A percentile compares a stretch with the other conserved stretches of the same genome.
Conservation (phyloP, 352 stramenopile genomes). For the Lagenidium sp. region DNA sequence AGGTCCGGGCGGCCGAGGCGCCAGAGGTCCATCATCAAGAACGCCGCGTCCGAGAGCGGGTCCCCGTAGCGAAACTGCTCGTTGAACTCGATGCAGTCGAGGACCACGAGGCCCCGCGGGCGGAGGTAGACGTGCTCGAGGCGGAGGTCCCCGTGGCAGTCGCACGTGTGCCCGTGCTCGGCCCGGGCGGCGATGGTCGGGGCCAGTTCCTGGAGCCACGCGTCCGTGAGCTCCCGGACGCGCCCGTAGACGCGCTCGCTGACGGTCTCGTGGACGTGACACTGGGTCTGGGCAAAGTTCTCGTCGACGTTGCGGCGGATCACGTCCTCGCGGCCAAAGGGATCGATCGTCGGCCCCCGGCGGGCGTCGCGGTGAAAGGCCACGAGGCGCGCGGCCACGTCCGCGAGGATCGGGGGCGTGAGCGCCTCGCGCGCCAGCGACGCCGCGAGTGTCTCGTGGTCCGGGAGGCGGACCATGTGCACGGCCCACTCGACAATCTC, state of each 20-base stretch:
- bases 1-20: slow-evolving; percentile 45
- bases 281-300: slow-evolving; percentile 54
- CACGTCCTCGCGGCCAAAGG: slow-evolving; percentile 38
- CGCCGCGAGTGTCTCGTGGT: slow-evolving; percentile 39
- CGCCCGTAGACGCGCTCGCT: slow-evolving; percentile 33
- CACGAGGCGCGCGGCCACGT: slow-evolving; percentile 38
- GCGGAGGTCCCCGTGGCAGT: slow-evolving; percentile 57
- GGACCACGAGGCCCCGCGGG: slow-evolving; percentile 24
- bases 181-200: slow-evolving; percentile 30
- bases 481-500: slow-evolving; percentile 76
- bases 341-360: slow-evolving; percentile 41
- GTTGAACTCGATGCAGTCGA: slow-evolving; percentile 79
- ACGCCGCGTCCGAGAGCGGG: slow-evolving; percentile 52
- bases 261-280: slow-evolving; percentile 38
- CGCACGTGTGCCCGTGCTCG: slow-evolving; percentile 49
- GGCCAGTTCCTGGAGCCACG: slow-evolving; percentile 29
- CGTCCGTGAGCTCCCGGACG: slow-evolving; percentile 43
- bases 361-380: slow-evolving; percentile 46
- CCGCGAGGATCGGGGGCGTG: slow-evolving; percentile 21
- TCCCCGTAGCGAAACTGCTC: slow-evolving; percentile 70
- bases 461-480: slow-evolving; percentile 54
- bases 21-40: slow-evolving; percentile 65
- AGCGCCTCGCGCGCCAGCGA: slow-evolving; percentile 22
- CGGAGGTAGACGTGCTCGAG: slow-evolving; percentile 61
- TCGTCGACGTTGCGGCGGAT: slow-evolving; percentile 60